Evolutionary conservation across 1,139 yeast genomes (phyloP), one percentile per base, ranked within the genome.

Genomic region (Nakaseomyces bracarensis): DNA sequence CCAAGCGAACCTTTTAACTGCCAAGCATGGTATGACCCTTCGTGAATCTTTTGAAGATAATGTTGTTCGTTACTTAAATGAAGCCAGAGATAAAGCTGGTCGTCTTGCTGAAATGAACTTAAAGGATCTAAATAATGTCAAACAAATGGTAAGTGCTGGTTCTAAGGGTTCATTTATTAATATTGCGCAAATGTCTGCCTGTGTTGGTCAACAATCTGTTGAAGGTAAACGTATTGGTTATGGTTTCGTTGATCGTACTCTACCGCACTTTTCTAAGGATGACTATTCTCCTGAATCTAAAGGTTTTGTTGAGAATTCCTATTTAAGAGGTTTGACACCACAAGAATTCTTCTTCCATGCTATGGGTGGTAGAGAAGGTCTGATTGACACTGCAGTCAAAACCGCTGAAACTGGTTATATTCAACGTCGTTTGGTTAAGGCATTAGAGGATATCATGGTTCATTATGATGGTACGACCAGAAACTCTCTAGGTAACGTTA

Each of bases 351-450:
- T 93, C 63, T 91, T 91, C 82, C 99, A 93, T 65, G 98, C 98
- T 43, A 93, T 93, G 98, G 98, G 98, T 57, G 99, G 99, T 75
- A 86, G 99, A 75, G 99, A 91, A 71, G 99, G 99, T 77, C 77
- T 91, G 64, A 91, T 91, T 65, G 99, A 91, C 77, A 91, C 99
- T 46, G 97, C 97, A 13, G 97, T 89, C 40, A 89, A 89, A 66
- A 91, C 98, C 33, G 98, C 99, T 2, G 98, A 91, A 69, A 91
- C 99, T 26, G 99, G 99, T 69, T 91, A 91, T 67, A 93, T 91
- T 62, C 98, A 93, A 70, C 91, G 99, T 73, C 93, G 99, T 75
- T 72, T 93, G 65, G 95, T 93, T 40, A 93, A 93, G 65, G 98
- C 99, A 9, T 72, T 93, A 65, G 99, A 93, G 66, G 99, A 93